phyloP scores from a whole-genome alignment of 495 filamentous ascomycete genomes.

The Choiromyces venosus region DNA sequence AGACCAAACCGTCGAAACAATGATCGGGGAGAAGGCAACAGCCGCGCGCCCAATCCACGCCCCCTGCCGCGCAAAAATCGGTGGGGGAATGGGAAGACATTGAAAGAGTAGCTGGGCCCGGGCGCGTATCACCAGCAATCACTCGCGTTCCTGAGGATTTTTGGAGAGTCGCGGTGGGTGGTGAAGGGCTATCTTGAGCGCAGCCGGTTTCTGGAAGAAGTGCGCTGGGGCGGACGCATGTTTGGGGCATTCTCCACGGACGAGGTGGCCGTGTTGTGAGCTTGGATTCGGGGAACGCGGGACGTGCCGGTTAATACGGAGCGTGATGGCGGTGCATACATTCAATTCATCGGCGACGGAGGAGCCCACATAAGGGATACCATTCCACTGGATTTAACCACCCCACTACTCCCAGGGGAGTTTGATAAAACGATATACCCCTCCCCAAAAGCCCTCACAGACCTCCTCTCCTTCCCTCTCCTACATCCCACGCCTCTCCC shows the following conservation, averaged over 20 bases:
- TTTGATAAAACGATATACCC: constrained; percentile 10
- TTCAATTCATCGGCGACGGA: constrained; percentile 10
- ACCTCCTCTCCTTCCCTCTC: constrained; percentile 18
- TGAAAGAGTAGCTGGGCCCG: constrained; percentile 46
- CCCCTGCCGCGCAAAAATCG: constrained; percentile 34
- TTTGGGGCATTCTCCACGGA: constrained; percentile 49
- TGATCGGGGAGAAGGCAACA: constrained; percentile 19
- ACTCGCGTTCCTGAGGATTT: constrained; percentile 29
- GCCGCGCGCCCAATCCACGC: constrained; percentile 33
- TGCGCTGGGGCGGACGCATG: constrained; percentile 49
- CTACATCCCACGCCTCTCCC: constrained; percentile 16
- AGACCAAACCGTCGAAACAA: constrained; percentile 22
- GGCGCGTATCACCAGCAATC: constrained; percentile 34
- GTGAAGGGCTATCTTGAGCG: constrained; percentile 42
- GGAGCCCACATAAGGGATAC: background rate
- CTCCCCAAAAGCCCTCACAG: constrained; percentile 8
- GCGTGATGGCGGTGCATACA: constrained; percentile 1
- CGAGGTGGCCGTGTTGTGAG: constrained; percentile 43
- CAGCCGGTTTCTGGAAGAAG: constrained; percentile 45
- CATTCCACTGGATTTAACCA: background rate
- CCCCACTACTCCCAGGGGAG: background rate
- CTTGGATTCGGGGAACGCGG: constrained; percentile 45
- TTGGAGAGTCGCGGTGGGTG: constrained; percentile 43
- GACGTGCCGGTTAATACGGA: constrained; percentile 6
- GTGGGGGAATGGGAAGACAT: constrained; percentile 28